Evolutionary conservation across 345 rosid species (phyloP).

Genomic region (Linum tenue): DNA sequence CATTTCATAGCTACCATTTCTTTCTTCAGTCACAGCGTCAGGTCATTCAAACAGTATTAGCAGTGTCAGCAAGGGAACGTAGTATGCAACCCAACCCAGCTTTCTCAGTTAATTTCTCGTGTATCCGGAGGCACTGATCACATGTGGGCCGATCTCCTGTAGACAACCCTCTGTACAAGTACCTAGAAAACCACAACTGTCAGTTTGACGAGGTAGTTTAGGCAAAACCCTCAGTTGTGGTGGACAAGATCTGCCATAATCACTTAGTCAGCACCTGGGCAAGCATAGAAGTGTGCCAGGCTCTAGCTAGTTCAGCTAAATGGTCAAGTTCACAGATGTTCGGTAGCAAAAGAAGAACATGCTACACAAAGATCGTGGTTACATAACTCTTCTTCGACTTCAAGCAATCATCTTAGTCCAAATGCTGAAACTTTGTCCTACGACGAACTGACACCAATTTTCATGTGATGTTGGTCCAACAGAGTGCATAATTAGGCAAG

Average conservation of each 20-base stretch:
- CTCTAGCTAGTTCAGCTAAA: background rate
- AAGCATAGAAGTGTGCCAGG: background rate
- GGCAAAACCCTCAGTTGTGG: no score
- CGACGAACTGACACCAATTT: background rate
- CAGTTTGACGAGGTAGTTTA: background rate
- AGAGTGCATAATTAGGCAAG: background rate
- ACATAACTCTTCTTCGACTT: background rate
- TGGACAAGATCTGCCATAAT: no score
- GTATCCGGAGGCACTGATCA: constrained; percentile 80
- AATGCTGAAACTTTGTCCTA: background rate
- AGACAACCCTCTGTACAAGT: constrained; percentile 78
- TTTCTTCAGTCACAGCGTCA: no score
- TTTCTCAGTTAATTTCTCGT: constrained; percentile 75
- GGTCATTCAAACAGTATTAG: constrained; percentile 51
- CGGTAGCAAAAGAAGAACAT: background rate
- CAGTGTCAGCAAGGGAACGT: constrained; percentile 72
- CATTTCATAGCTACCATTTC: no score
- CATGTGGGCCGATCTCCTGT: constrained; percentile 91
- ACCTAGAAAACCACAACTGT: constrained; percentile 29
- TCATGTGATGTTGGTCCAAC: background rate
- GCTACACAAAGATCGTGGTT: background rate
- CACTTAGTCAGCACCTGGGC: background rate
- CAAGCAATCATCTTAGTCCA: background rate
- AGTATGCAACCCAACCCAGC: constrained; percentile 90
- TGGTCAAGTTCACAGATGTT: background rate